Percentiles rank a stretch among this genome's conserved stretches.
Conservation (phyloP, 306 rosid genomes). For the Vigna radiata region DNA sequence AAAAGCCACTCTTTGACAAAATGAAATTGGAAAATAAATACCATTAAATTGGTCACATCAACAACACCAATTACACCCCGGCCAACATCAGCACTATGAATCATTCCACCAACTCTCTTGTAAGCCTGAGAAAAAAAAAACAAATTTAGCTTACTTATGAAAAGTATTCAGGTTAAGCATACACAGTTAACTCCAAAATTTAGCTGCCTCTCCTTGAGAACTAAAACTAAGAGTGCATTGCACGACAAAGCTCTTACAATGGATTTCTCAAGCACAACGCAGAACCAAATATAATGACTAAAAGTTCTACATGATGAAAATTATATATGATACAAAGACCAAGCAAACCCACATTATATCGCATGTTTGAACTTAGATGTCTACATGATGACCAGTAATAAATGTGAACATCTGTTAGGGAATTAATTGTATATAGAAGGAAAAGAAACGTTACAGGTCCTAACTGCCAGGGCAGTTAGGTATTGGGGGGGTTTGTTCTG, state of each 20-base stretch:
- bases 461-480: too few species aligned
- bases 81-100: constrained; percentile 58
- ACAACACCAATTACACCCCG: constrained; percentile 69
- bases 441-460: too few species aligned
- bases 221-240: background rate
- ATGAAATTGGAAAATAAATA: constrained; percentile 38
- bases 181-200: background rate
- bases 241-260: background rate
- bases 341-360: constrained; percentile 20
- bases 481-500: too few species aligned
- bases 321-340: background rate
- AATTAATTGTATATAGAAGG: too few species aligned
- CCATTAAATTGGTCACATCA: constrained; percentile 65
- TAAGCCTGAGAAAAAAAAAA: constrained; percentile 53
- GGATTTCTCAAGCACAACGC: background rate
- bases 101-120: constrained; percentile 72
- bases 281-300: background rate
- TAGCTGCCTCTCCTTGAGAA: background rate
- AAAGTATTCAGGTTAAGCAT: constrained; percentile 8
- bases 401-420: too few species aligned
- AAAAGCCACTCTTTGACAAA: constrained; percentile 3
- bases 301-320: background rate
- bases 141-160: background rate
- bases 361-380: background rate
- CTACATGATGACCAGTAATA: too few species aligned